A percentile compares a stretch with the other conserved stretches of the same genome.
phyloP scores from a whole-genome alignment of 139 green algal genomes.

The Micromonas commoda region DNA sequence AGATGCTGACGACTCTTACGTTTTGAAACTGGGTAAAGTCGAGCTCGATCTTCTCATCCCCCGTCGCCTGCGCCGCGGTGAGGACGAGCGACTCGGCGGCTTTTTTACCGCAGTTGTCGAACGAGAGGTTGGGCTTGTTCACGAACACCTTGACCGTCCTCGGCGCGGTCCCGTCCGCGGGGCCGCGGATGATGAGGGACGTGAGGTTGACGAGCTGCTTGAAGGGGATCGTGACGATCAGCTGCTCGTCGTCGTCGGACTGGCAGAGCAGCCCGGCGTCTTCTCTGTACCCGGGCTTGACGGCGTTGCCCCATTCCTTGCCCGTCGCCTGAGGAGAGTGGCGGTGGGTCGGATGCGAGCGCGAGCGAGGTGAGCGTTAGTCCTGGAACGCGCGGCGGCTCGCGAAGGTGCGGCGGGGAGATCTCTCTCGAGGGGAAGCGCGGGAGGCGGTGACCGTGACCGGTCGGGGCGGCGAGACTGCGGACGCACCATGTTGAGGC shows the following conservation, averaged over 20 bases:
- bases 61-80: neutral
- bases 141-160: slow-evolving; percentile 3
- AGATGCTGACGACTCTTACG: neutral
- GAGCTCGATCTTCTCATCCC: neutral
- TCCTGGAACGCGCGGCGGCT: neutral
- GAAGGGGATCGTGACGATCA: neutral
- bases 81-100: neutral
- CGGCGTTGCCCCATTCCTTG: neutral
- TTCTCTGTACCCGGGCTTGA: neutral
- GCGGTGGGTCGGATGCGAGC: neutral
- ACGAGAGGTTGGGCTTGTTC: neutral
- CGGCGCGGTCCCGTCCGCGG: neutral
- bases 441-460: neutral
- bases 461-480: neutral
- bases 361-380: neutral
- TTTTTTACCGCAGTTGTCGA: neutral
- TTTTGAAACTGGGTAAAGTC: slow-evolving; percentile 5
- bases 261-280: neutral
- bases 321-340: neutral
- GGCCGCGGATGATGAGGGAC: neutral
- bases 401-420: neutral
- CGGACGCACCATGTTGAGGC: neutral
- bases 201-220: neutral
- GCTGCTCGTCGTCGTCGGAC: neutral
- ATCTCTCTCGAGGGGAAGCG: neutral